Percentiles rank a stretch among this genome's conserved stretches.
These are phyloP conservation scores for Moesziomyces parantarcticus DNA, from an alignment of 1,284 basidiomycete species.

Conservation along the genomic window DNA sequence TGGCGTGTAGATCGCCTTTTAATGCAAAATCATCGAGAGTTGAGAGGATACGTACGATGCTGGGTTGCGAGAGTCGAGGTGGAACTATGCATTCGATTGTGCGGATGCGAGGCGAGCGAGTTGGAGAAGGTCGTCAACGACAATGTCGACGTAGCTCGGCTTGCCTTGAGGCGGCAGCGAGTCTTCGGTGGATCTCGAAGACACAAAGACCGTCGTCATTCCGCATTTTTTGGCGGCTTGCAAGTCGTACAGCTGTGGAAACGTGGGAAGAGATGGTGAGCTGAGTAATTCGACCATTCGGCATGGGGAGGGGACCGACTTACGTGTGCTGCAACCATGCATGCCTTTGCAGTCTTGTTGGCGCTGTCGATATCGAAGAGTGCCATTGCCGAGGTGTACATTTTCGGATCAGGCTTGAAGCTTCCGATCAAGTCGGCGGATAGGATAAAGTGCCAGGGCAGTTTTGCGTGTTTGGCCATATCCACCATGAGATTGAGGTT, in stretches of 20 bases:
- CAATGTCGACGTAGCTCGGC: conserved; percentile 34
- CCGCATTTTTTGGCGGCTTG: conserved; percentile 35
- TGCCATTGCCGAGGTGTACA: conserved; percentile 24
- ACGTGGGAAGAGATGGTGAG: background rate
- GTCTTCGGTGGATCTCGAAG: conserved; percentile 26
- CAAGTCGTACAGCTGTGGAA: conserved; percentile 28
- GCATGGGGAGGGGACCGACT: background rate
- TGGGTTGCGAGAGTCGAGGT: background rate
- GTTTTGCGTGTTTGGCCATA: conserved; percentile 23
- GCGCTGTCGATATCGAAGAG: conserved; percentile 17
- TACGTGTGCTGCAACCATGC: conserved; percentile 37
- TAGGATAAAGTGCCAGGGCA: conserved; percentile 36
- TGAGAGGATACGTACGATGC: too few species aligned
- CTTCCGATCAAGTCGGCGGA: conserved; percentile 30
- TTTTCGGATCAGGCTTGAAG: conserved; percentile 31
- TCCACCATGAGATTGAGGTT: conserved; percentile 40
- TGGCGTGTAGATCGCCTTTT: conserved; percentile 2
- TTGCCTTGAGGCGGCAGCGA: conserved; percentile 21
- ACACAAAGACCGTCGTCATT: conserved; percentile 41
- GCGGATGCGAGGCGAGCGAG: conserved; percentile 17
- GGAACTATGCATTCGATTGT: background rate
- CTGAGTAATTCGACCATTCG: too few species aligned
- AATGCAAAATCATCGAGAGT: background rate
- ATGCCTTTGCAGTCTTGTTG: conserved; percentile 8
- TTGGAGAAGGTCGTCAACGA: conserved; percentile 20